Evolutionary conservation across 768 basidiomycete species (phyloP).

Genomic region (Termitomyces sp.): DNA sequence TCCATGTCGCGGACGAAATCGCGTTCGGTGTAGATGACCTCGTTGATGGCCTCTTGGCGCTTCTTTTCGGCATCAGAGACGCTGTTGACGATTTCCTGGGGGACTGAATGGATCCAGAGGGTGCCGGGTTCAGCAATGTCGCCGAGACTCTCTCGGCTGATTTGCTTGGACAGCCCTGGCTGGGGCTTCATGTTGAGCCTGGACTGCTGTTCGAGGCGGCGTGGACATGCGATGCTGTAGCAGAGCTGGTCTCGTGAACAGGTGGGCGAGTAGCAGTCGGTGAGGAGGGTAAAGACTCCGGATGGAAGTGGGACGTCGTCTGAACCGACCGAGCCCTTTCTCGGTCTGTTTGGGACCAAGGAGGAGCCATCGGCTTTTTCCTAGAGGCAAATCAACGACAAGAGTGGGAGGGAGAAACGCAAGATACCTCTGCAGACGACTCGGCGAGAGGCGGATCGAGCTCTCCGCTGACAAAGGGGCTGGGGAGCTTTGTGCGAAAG

Average conservation of each 20-base stretch:
- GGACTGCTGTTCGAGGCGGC: slow-evolving; percentile 91
- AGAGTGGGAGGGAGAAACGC: slow-evolving; percentile 1
- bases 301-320: slow-evolving; percentile 77
- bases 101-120: slow-evolving; percentile 95
- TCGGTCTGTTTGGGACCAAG: slow-evolving; percentile 21
- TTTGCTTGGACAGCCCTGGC: slow-evolving; percentile 81
- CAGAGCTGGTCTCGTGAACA: slow-evolving; percentile 93
- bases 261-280: slow-evolving; percentile 97
- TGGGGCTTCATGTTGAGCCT: slow-evolving; percentile 91
- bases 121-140: slow-evolving; percentile 75
- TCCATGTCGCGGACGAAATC: slow-evolving; percentile 99
- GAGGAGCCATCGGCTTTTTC: slow-evolving; percentile 26
- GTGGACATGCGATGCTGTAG: slow-evolving; percentile 95
- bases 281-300: slow-evolving; percentile 93
- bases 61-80: slow-evolving; percentile 93
- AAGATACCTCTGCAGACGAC: slow-evolving; percentile 22
- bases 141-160: slow-evolving; percentile 74
- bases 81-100: slow-evolving; percentile 88
- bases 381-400: slow-evolving; percentile 9
- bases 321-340: slow-evolving; percentile 36
- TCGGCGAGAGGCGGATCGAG: slow-evolving; percentile 21
- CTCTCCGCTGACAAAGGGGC: slow-evolving; percentile 81
- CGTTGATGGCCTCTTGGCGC: slow-evolving; percentile 97
- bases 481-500: slow-evolving; percentile 78
- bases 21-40: slow-evolving; percentile 90